Evolutionary conservation across 495 filamentous ascomycete genomes (phyloP).

Genomic region (Xylaria telfairii): DNA sequence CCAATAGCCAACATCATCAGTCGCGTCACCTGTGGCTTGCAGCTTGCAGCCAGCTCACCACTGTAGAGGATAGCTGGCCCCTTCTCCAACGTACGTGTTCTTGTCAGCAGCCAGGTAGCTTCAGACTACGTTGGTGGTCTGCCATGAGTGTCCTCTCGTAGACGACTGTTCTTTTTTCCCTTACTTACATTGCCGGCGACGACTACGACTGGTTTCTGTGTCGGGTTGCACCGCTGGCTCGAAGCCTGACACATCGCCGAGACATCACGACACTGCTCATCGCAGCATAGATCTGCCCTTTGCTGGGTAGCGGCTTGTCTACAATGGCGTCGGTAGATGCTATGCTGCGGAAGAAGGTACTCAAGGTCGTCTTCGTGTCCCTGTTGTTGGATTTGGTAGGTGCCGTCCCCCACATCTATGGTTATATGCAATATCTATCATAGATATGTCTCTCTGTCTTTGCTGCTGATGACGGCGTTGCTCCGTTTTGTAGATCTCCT

Average conservation of each 20-base stretch:
- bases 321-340: conserved; percentile 54
- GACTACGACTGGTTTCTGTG: neutral
- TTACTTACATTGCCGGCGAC: too few relatives aligned
- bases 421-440: too few relatives aligned
- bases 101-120: neutral
- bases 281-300: neutral
- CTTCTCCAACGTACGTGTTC: neutral
- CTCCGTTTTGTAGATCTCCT: conserved; percentile 47
- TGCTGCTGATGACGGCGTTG: conserved; percentile 29
- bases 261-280: neutral
- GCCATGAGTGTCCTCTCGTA: neutral
- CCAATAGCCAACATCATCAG: neutral
- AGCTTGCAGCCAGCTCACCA: neutral
- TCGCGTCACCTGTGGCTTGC: neutral
- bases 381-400: conserved; percentile 60
- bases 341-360: conserved; percentile 73
- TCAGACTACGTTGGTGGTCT: neutral
- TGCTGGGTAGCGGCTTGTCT: neutral
- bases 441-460: neutral
- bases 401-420: too few relatives aligned
- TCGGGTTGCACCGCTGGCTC: neutral
- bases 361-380: conserved; percentile 72
- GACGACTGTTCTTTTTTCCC: neutral
- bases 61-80: neutral
- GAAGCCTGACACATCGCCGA: neutral